Evolutionary conservation across 177 flowering plant species (phyloP), one percentile per base, ranked within the genome.

Genomic region (Tripterygium wilfordii): DNA sequence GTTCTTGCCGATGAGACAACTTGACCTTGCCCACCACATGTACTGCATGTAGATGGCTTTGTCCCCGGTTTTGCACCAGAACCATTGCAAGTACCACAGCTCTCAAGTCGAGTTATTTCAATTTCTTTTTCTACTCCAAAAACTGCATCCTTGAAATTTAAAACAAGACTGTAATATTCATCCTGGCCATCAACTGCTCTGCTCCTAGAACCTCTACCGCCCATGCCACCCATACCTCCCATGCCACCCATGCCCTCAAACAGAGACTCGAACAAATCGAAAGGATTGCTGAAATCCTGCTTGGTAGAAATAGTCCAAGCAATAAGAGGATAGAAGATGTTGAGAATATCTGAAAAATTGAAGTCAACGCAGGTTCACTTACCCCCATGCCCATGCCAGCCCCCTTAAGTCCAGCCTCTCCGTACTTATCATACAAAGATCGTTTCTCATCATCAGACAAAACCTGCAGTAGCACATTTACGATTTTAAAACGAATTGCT

Each of bases 381-480:
- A 88, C 95, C 88, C 96, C 96, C 71, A 51, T 76, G 48, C 91
- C 96, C 77, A 76, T 69, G 26, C 92, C 89, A 45, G 82, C 74
- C 49, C 96, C 96, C 69, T 92, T 92, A 28, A 88, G 79, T 19
- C 96, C 96, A 52, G 90, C 96, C 68, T 92, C 98, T 15, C 97
- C 96, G 58, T 80, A 92, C 57, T 20, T 83, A 62, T 92, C 98
- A 66, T 92, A 92, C 13, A 92, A 53, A 27, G 96, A 82, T 26
- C 88, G 72, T 60, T 92, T 92, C 63, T 86, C 86, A 67, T 88
- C 96, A 75, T 92, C 98, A 8, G 98, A 92, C 49, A 92, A 63
- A 15, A 89, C 87, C 96, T 92, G 72, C 37, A 54, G 18, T 32
- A 15, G n/a, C 18, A 32, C 14, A 17, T 23, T 19, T n/a, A n/a